Percentiles rank a stretch among this genome's conserved stretches.
These are phyloP conservation scores for Macrophomina phaseolina DNA, from an alignment of 2,329 filamentous ascomycete species.

Conservation along the genomic window DNA sequence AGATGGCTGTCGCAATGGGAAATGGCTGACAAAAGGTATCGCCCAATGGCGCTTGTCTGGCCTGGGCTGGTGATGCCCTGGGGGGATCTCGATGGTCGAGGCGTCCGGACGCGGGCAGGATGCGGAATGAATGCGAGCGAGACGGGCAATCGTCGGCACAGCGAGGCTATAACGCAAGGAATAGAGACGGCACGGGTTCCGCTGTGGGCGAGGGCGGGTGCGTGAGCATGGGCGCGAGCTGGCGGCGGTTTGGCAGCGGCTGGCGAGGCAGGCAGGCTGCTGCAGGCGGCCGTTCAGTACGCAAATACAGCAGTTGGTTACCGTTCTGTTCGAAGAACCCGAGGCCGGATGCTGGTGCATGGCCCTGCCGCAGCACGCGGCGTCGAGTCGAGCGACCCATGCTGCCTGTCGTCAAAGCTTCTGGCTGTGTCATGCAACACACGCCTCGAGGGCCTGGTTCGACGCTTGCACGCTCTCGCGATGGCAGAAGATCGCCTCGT, in stretches of 20 bases:
- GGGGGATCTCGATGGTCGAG: constrained; percentile 2
- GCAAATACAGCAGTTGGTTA: constrained; percentile 16
- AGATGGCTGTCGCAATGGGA: constrained; percentile 9
- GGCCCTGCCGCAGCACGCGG: constrained; percentile 19
- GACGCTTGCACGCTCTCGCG: constrained; percentile 24
- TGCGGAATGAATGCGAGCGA: not conserved
- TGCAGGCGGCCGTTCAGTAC: constrained; percentile 23
- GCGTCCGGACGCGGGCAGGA: not conserved
- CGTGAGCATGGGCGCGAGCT: too few relatives aligned
- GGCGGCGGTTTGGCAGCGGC: not conserved
- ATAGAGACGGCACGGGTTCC: constrained; percentile 17
- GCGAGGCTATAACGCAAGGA: constrained; percentile 18
- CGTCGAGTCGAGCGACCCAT: constrained; percentile 24
- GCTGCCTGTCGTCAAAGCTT: constrained; percentile 18
- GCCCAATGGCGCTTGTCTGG: not conserved
- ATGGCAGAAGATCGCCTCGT: constrained; percentile 25
- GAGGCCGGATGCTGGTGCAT: constrained; percentile 21
- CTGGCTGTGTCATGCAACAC: constrained; percentile 25
- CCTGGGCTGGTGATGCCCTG: constrained; percentile 1
- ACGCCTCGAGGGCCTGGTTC: constrained; percentile 20
- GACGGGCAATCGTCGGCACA: constrained; percentile 19
- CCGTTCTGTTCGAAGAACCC: constrained; percentile 15
- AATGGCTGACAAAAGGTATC: constrained; percentile 17
- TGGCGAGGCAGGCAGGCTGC: not conserved
- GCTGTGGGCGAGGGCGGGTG: not conserved